Evolutionary conservation across 2,329 filamentous ascomycete species (phyloP), one percentile per base, ranked within the genome.

Genomic region (Penicillium sp.): DNA sequence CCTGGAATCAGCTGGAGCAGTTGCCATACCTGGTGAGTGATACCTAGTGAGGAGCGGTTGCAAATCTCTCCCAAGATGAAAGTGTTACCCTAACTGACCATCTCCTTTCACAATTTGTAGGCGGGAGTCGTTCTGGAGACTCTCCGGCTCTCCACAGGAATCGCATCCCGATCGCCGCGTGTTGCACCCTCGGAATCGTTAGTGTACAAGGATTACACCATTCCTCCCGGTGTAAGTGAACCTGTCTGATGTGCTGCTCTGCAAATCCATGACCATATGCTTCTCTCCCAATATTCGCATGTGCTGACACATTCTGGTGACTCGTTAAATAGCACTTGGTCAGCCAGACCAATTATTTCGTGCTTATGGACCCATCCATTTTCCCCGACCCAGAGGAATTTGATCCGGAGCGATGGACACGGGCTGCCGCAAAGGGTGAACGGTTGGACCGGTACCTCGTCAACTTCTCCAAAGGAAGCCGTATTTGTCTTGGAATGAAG

Each of bases 141-240:
- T 0, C 50, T 76, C 6, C 68, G 75, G 3, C 45, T 76, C 3
- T 68, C 70, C 12, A 72, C 70, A 7, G 70, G 67, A 0, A 64
- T 70, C 0, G 35, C 61, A 37, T 57, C 51, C 54, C 46, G 65
- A 57, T 52, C 63, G 45, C 47, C 67, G 54, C 44, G 62, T 53
- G 41, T 57, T 18, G 49, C 62, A 11, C 60, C 60, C 3, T 50
- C 43, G 1, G 59, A 66, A 33, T 43, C 58, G 0, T 46, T 69
- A 38, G 48, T 53, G 3, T 69, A 67, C 43, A 61, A 65, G 13
- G 45, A 57, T 7, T 60, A 61, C 43, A 47, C 48, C 3, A 69
- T 69, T 37, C 65, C 66, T 1, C 58, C 64, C 0, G 58, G 62
- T 3, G 61, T 65, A 39, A 48, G 61, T 47, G 9, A 5, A 25